Evolutionary conservation across 2,329 filamentous ascomycete genomes (phyloP).

Genomic region (Bretziella fagacearum): DNA sequence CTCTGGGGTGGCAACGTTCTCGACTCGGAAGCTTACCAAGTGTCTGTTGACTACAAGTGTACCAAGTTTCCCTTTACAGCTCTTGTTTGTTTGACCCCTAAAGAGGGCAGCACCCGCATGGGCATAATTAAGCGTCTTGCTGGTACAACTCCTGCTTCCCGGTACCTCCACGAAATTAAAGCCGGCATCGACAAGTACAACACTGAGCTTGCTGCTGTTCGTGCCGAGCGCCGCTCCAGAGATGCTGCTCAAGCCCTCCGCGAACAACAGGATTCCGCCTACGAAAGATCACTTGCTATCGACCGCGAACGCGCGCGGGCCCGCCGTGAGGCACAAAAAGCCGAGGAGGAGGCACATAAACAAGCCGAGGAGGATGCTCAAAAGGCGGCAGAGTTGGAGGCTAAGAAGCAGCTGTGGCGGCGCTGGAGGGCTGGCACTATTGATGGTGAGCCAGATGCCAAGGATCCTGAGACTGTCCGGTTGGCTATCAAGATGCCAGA

Average conservation of each 20-base stretch:
- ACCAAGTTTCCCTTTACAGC: slow-evolving; percentile 87
- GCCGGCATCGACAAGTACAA: slow-evolving; percentile 57
- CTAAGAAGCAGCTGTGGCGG: slow-evolving; percentile 50
- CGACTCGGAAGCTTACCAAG: slow-evolving; percentile 88
- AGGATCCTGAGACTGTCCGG: slow-evolving; percentile 53
- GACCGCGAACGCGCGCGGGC: slow-evolving; percentile 72
- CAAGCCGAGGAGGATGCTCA: slow-evolving; percentile 45
- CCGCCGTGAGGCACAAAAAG: slow-evolving; percentile 57
- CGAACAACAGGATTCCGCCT: slow-evolving; percentile 82
- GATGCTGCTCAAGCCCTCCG: slow-evolving; percentile 65
- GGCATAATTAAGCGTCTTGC: slow-evolving; percentile 66
- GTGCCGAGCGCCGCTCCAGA: slow-evolving; percentile 63
- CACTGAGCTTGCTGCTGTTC: slow-evolving; percentile 55
- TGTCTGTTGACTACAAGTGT: slow-evolving; percentile 69
- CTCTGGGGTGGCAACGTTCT: slow-evolving; percentile 88
- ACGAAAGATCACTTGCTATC: slow-evolving; percentile 75
- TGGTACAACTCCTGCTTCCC: slow-evolving; percentile 50
- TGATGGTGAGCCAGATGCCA: slow-evolving; percentile 46
- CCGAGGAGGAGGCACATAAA: slow-evolving; percentile 39
- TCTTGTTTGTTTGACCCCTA: slow-evolving; percentile 72
- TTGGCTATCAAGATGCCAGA: slow-evolving; percentile 48
- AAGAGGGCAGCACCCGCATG: slow-evolving; percentile 73
- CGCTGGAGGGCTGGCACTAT: slow-evolving; percentile 59
- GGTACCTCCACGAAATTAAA: slow-evolving; percentile 62
- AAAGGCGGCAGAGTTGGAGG: slow-evolving; percentile 35